Conservation (phyloP, 1,139 yeast species). For the Geotrichum citri-aurantii region DNA sequence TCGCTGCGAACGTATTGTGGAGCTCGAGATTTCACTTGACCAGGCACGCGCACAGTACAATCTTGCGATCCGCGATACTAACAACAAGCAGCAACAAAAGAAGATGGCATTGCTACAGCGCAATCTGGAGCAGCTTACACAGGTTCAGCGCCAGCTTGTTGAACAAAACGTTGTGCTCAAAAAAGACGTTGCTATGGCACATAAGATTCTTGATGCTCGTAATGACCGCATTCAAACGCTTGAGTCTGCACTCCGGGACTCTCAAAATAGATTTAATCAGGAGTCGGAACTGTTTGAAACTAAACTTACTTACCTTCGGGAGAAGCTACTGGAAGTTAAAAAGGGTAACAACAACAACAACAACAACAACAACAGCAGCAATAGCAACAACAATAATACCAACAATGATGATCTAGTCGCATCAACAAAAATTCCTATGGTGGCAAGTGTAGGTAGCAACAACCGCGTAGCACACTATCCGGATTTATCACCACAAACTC, state of each 20-base stretch:
- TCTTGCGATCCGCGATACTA: constrained; percentile 30
- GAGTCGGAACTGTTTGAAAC: constrained; percentile 53
- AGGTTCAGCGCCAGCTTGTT: constrained; percentile 41
- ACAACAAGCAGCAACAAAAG: constrained; percentile 35
- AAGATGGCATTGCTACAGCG: constrained; percentile 41
- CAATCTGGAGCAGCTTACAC: constrained; percentile 43
- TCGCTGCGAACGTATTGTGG: constrained; percentile 42
- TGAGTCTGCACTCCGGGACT: constrained; percentile 48
- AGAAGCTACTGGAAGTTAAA: constrained; percentile 37
- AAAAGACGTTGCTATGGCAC: constrained; percentile 48
- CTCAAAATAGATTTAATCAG: constrained; percentile 45
- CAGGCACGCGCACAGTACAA: constrained; percentile 36
- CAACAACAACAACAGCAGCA: no score
- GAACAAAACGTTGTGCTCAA: constrained; percentile 44
- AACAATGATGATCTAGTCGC: not conserved
- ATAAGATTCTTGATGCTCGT: constrained; percentile 55
- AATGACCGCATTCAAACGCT: constrained; percentile 54
- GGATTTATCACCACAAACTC: constrained; percentile 12
- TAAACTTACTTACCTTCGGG: constrained; percentile 44
- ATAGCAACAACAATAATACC: not conserved
- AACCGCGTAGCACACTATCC: constrained; percentile 15
- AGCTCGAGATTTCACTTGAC: constrained; percentile 42
- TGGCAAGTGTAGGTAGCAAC: constrained; percentile 13
- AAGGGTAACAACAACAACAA: constrained; percentile 5
- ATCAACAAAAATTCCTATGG: constrained; percentile 9